Evolutionary conservation across 1,284 basidiomycete species (phyloP).

Genomic region (Chalciporus sp.): DNA sequence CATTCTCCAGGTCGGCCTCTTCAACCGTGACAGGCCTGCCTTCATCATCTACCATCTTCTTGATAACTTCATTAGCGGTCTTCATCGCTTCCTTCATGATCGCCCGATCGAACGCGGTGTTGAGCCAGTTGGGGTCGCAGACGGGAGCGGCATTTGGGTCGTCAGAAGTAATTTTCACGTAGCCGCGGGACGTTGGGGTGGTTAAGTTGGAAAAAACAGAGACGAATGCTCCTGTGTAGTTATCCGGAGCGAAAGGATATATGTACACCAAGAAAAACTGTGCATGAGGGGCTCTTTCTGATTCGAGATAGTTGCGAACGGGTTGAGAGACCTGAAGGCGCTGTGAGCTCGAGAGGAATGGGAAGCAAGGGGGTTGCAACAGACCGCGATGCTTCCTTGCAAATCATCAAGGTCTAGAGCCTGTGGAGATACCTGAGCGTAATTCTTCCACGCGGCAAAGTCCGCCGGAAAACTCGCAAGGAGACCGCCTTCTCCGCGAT

Average conservation of each 20-base stretch:
- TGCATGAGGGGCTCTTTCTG: background rate
- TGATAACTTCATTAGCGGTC: background rate
- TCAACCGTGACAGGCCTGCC: background rate
- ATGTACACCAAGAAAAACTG: background rate
- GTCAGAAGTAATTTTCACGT: background rate
- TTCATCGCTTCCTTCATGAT: background rate
- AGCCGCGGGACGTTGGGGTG: background rate
- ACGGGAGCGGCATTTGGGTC: background rate
- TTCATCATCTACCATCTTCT: background rate
- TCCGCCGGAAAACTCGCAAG: background rate
- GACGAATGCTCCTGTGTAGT: background rate
- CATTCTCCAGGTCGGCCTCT: background rate
- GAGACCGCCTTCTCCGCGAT: background rate
- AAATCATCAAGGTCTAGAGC: background rate
- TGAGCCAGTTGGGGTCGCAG: constrained; percentile 4
- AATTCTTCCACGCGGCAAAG: background rate
- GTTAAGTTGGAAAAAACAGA: background rate
- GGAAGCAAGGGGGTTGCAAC: background rate
- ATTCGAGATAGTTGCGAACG: background rate
- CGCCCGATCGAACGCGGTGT: background rate
- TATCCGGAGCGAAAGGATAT: background rate
- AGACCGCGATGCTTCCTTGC: background rate
- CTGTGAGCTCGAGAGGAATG: background rate
- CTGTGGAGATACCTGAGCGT: background rate
- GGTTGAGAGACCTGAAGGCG: background rate